These are phyloP conservation scores for Polyporus arcularius DNA, from an alignment of 768 basidiomycete species.

Conservation along the genomic window DNA sequence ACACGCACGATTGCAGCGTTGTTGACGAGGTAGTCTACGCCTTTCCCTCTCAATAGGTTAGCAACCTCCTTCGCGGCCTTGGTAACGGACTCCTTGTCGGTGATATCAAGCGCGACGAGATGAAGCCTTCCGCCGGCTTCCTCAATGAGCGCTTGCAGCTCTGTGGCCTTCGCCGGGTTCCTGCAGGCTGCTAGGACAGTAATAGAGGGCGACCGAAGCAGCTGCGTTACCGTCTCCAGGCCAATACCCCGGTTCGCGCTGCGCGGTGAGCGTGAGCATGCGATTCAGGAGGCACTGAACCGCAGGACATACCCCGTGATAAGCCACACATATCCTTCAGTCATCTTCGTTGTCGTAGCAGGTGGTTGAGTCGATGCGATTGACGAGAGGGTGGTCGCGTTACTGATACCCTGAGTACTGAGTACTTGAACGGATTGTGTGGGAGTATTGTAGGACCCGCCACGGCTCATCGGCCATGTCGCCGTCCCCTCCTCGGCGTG, in stretches of 20 bases:
- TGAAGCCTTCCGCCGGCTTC: slow-evolving; percentile 31
- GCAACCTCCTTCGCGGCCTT: slow-evolving; percentile 26
- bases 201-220: slow-evolving; percentile 22
- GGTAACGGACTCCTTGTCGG: slow-evolving; percentile 15
- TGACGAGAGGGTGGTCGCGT: too few relatives aligned
- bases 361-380: too few relatives aligned
- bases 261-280: not conserved
- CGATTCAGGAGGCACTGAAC: too few relatives aligned
- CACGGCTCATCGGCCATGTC: too few relatives aligned
- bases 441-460: too few relatives aligned
- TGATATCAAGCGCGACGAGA: slow-evolving; percentile 34
- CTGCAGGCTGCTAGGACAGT: slow-evolving; percentile 32
- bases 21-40: slow-evolving; percentile 43
- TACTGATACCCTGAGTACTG: too few relatives aligned
- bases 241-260: slow-evolving; percentile 35
- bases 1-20: slow-evolving; percentile 35
- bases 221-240: slow-evolving; percentile 27
- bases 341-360: too few relatives aligned
- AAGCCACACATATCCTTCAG: too few relatives aligned
- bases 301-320: too few relatives aligned
- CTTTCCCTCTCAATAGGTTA: slow-evolving; percentile 27
- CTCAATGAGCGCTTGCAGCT: slow-evolving; percentile 21
- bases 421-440: too few relatives aligned
- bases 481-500: too few relatives aligned
- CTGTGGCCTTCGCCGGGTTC: slow-evolving; percentile 24